Evolutionary conservation across 768 basidiomycete genomes (phyloP), one percentile per base, ranked within the genome.

Genomic region (Royoungia palumana): DNA sequence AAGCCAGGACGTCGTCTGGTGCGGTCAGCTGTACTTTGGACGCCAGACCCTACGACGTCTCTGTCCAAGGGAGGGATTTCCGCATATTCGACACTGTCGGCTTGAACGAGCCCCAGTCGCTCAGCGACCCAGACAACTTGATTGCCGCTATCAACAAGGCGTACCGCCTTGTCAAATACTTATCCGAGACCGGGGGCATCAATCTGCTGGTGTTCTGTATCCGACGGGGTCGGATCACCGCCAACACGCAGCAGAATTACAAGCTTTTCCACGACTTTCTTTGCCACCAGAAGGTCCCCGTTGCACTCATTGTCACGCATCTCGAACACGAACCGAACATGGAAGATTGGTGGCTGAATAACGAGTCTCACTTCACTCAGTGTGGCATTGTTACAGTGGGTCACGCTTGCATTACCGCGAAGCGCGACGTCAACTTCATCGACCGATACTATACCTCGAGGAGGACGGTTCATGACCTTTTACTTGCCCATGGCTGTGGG

Each of bases 121-220:
- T 64, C 32, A 55, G 47, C n/a, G 63, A 59, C 14, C 56, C 62
- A 8, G 56, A 60, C 30, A 49, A 52, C 49, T 47, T 69, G 30
- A 54, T 66, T 44, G 58, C 54, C 13, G 66, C 62, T 6, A 62
- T 72, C 54, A 58, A 50, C 48, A 62, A 70, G 44, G 66, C 65
- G 5, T 67, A 72, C 37, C 43, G 58, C 40, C 64, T 78, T 12
- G 53, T 77, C 41, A 54, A 55, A 38, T 55, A 32, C 21, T 54
- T 75, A 34, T 50, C 58, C 14, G 53, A 55, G 5, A 56, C 60
- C 6, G 69, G 62, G 6, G 75, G 76, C 8, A 57, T 77, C 27
- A 67, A 61, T 58, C 63, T 77, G 35, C 62, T 77, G 20, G 55
- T 76, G 12, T 75, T 68, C 47, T 68, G 68, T 40, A 61, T 75